Evolutionary conservation across 805 yeast species (phyloP).

Genomic region (Kazachstania psychrophila): DNA sequence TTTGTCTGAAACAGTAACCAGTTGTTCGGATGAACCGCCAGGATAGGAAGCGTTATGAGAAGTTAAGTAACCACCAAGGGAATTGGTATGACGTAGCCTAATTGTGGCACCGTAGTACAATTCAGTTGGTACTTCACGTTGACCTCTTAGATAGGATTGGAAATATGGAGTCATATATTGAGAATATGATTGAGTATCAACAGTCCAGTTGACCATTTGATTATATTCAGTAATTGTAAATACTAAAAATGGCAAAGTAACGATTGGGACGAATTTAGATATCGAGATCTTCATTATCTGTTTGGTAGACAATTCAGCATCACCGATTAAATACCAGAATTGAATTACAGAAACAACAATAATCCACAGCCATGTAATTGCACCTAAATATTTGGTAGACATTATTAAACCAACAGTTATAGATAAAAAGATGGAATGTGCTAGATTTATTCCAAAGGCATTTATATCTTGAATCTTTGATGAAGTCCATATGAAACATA

Average conservation of each 20-base stretch:
- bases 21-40: slow-evolving; percentile 64
- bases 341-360: slow-evolving; percentile 37
- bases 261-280: slow-evolving; percentile 34
- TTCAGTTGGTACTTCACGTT: slow-evolving; percentile 42
- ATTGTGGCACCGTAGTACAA: slow-evolving; percentile 66
- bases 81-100: slow-evolving; percentile 58
- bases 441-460: slow-evolving; percentile 43
- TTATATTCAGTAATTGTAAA: slow-evolving; percentile 49
- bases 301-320: slow-evolving; percentile 39
- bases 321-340: slow-evolving; percentile 66
- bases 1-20: slow-evolving; percentile 62
- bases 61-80: slow-evolving; percentile 71
- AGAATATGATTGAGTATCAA: slow-evolving; percentile 13
- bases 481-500: slow-evolving; percentile 43
- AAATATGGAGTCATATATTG: slow-evolving; percentile 56
- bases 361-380: slow-evolving; percentile 60
- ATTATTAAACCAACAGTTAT: slow-evolving; percentile 45
- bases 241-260: slow-evolving; percentile 47
- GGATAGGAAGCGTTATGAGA: slow-evolving; percentile 60
- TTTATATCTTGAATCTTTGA: slow-evolving; percentile 35
- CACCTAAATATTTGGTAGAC: slow-evolving; percentile 64
- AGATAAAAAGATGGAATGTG: slow-evolving; percentile 40
- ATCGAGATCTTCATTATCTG: slow-evolving; percentile 35
- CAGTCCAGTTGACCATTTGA: slow-evolving; percentile 31
- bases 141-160: slow-evolving; percentile 45